These are phyloP conservation scores for Flaveria brownii DNA, from an alignment of 129 eudicot genomes.

Conservation along the genomic window DNA sequence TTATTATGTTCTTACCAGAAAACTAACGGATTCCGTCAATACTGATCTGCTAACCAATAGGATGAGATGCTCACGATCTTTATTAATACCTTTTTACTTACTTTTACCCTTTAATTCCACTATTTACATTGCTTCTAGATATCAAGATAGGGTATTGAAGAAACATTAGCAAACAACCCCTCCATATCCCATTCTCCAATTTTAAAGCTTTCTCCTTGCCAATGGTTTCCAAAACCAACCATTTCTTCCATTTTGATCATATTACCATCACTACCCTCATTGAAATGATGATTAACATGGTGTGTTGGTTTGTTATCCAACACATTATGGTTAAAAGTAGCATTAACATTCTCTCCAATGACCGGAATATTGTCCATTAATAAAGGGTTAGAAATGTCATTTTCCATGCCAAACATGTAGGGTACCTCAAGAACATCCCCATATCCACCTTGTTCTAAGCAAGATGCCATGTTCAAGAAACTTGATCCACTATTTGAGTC, in stretches of 20 bases:
- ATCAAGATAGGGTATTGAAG: constrained; percentile 70
- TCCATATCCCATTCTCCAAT: constrained; percentile 85
- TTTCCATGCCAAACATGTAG: constrained; percentile 52
- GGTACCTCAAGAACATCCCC: constrained; percentile 47
- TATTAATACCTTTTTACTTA: constrained; percentile 18
- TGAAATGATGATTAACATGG: constrained; percentile 32
- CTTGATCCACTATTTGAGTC: constrained; percentile 30
- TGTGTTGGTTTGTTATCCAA: constrained; percentile 37
- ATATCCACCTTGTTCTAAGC: constrained; percentile 32
- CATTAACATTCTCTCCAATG: constrained; percentile 20
- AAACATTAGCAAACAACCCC: constrained; percentile 73
- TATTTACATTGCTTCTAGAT: constrained; percentile 42
- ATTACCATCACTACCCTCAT: constrained; percentile 35
- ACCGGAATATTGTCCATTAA: constrained; percentile 32
- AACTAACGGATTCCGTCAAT: too few species aligned
- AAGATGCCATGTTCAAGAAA: constrained; percentile 32
- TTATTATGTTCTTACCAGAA: constrained; percentile 8
- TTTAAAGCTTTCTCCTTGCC: constrained; percentile 64
- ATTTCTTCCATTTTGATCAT: constrained; percentile 49
- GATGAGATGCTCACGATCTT: background rate
- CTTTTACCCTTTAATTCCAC: background rate
- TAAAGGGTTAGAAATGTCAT: constrained; percentile 44
- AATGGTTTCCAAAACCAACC: constrained; percentile 59
- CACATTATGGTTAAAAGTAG: constrained; percentile 27
- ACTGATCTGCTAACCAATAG: too few species aligned